phyloP scores from a whole-genome alignment of 2,329 filamentous ascomycete genomes.

The Fusarium sp. region DNA sequence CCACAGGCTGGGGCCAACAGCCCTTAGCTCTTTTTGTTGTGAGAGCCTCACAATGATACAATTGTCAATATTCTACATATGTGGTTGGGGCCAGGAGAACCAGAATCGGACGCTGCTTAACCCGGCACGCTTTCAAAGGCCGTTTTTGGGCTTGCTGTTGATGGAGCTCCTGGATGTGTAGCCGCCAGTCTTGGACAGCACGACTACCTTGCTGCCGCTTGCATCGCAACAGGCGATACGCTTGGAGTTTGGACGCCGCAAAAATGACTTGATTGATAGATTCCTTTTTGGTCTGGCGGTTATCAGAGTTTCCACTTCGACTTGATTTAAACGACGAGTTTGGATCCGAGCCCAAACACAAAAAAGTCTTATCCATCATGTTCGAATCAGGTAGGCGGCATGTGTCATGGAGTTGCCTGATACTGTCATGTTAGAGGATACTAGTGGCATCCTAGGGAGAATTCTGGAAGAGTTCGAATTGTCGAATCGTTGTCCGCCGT shows the following conservation, averaged over 20 bases:
- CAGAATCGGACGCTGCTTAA: constrained; percentile 12
- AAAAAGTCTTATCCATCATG: constrained; percentile 2
- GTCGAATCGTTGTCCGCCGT: constrained; percentile 44
- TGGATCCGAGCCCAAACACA: constrained; percentile 14
- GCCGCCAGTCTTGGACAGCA: constrained; percentile 13
- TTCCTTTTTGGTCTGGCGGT: constrained; percentile 31
- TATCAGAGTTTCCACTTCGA: constrained; percentile 32
- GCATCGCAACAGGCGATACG: constrained; percentile 38
- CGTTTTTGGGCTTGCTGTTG: background rate
- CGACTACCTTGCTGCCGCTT: constrained; percentile 8
- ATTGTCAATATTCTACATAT: constrained; percentile 1
- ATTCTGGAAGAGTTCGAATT: constrained; percentile 51
- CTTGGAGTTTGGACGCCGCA: constrained; percentile 3
- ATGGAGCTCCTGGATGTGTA: constrained; percentile 3
- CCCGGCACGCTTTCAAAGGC: constrained; percentile 3
- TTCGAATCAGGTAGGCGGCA: constrained; percentile 34
- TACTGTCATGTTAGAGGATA: constrained; percentile 45
- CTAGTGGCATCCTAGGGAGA: constrained; percentile 42
- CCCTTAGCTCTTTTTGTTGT: constrained; percentile 21
- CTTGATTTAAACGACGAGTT: constrained; percentile 20
- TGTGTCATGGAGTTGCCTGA: constrained; percentile 23
- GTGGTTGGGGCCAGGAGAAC: constrained; percentile 7
- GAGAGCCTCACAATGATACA: constrained; percentile 8
- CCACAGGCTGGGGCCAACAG: constrained; percentile 14
- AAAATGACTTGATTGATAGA: constrained; percentile 1